A percentile compares a stretch with the other conserved stretches of the same genome.
phyloP scores from a whole-genome alignment of 2,329 filamentous ascomycete genomes.

The Aspergillus terreus region DNA sequence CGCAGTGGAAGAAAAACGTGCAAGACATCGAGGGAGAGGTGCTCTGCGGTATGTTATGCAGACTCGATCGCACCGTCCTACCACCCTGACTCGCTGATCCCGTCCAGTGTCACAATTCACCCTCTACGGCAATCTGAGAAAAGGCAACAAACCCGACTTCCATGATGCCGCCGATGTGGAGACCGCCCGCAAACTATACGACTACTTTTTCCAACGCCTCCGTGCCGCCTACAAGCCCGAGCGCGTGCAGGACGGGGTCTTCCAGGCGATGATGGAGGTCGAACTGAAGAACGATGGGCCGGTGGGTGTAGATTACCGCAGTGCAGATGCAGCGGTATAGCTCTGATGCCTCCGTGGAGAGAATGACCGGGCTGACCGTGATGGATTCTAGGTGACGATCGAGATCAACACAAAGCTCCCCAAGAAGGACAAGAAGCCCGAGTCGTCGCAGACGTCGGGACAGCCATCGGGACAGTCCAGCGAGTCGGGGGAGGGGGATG shows the following conservation, averaged over 20 bases:
- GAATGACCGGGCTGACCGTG: too few relatives aligned
- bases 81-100: not conserved
- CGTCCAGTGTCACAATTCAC: conserved; percentile 89
- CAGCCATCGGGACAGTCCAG: conserved; percentile 1
- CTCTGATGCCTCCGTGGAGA: conserved; percentile 24
- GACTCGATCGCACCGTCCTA: too few relatives aligned
- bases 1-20: conserved; percentile 84
- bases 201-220: conserved; percentile 76
- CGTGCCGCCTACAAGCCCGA: conserved; percentile 67
- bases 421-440: conserved; percentile 24
- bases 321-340: conserved; percentile 55
- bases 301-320: conserved; percentile 60
- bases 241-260: conserved; percentile 88
- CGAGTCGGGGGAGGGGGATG: conserved; percentile 10
- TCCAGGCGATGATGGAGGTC: conserved; percentile 99
- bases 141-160: conserved; percentile 93
- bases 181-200: conserved; percentile 76
- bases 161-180: conserved; percentile 78
- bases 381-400: conserved; percentile 35
- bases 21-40: conserved; percentile 86
- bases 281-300: conserved; percentile 81
- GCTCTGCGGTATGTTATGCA: conserved; percentile 69
- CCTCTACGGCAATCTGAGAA: conserved; percentile 86
- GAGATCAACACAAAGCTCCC: conserved; percentile 46
- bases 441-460: conserved; percentile 10